Percentiles rank a stretch among this genome's conserved stretches.
phyloP scores from a whole-genome alignment of 2,329 filamentous ascomycete species.

The Acephala macrosclerotiorum region DNA sequence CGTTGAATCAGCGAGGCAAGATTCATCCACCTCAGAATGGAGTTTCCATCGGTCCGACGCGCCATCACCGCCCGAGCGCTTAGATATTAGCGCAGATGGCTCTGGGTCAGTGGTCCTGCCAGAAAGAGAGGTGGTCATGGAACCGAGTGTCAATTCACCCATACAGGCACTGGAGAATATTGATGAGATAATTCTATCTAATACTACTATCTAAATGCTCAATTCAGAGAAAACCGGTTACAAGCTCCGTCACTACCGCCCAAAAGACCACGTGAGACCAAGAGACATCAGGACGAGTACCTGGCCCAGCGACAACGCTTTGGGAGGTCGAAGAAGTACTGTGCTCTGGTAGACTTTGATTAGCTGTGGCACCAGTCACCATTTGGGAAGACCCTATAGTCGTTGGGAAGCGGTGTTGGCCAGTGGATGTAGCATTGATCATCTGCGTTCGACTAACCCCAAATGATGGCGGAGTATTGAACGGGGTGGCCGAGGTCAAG shows the following conservation, averaged over 20 bases:
- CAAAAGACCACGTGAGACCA: constrained; percentile 24
- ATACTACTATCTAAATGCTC: constrained; percentile 25
- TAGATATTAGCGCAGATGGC: constrained; percentile 12
- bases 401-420: constrained; percentile 15
- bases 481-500: constrained; percentile 11
- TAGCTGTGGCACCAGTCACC: constrained; percentile 12
- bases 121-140: not conserved
- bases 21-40: constrained; percentile 13
- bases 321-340: constrained; percentile 14
- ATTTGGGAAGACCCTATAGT: constrained; percentile 24
- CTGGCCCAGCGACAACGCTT: constrained; percentile 17
- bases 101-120: constrained; percentile 7
- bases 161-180: constrained; percentile 17
- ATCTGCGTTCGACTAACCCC: constrained; percentile 26
- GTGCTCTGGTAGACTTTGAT: constrained; percentile 11
- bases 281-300: constrained; percentile 14
- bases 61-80: constrained; percentile 15
- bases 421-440: constrained; percentile 20
- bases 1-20: constrained; percentile 2
- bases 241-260: constrained; percentile 14
- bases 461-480: constrained; percentile 24
- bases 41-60: constrained; percentile 20
- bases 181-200: constrained; percentile 26
- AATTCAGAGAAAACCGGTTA: constrained; percentile 22
- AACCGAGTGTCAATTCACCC: constrained; percentile 16